Evolutionary conservation across 495 filamentous ascomycete species (phyloP).

Genomic region (Penicillium alfredii): DNA sequence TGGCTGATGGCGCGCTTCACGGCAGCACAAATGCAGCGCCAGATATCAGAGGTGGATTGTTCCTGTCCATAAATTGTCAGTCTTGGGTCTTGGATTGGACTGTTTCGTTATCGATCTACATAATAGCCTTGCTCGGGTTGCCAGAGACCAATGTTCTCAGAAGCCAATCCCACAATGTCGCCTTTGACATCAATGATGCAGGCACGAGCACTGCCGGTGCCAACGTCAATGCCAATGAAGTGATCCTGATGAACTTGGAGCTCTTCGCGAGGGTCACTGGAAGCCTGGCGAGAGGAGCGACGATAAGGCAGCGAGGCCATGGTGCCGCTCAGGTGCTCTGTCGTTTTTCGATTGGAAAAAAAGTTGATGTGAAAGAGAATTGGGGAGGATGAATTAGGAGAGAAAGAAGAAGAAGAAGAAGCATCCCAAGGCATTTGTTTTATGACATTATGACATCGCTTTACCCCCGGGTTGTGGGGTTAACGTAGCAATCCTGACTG

Average conservation of each 20-base stretch:
- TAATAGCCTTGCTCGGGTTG: constrained; percentile 88
- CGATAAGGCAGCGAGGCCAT: constrained; percentile 31
- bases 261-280: constrained; percentile 51
- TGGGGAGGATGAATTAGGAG: no score
- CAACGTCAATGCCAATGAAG: constrained; percentile 93
- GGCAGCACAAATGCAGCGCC: constrained; percentile 79
- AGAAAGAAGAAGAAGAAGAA: no score
- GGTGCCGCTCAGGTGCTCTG: no score
- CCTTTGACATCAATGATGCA: constrained; percentile 89
- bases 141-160: constrained; percentile 90
- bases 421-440: no score
- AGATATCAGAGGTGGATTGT: constrained; percentile 97
- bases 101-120: constrained; percentile 38
- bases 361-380: no score
- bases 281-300: constrained; percentile 44
- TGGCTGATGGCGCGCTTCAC: constrained; percentile 72
- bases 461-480: no score
- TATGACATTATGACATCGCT: no score
- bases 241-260: constrained; percentile 51
- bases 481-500: no score
- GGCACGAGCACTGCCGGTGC: constrained; percentile 88
- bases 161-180: constrained; percentile 86
- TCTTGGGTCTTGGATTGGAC: not conserved
- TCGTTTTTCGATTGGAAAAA: no score
- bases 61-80: constrained; percentile 55